These are phyloP conservation scores for Brettanomyces bruxellensis DNA, from an alignment of 805 yeast species.

Conservation along the genomic window DNA sequence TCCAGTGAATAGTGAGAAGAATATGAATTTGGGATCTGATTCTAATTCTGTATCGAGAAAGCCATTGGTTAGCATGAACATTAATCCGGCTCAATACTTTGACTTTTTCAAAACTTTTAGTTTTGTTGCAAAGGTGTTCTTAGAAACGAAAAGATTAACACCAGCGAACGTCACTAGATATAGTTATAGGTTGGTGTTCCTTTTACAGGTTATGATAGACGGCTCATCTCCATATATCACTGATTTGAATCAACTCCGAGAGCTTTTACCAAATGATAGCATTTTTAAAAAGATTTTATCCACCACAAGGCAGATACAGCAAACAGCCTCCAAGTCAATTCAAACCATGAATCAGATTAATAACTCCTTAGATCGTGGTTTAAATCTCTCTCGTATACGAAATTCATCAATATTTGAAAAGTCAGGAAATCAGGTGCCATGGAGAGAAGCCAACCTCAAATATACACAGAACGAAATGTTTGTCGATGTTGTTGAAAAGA, in stretches of 20 bases:
- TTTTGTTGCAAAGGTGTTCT: constrained; percentile 31
- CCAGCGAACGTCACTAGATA: constrained; percentile 56
- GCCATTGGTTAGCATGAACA: background rate
- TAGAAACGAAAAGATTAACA: constrained; percentile 40
- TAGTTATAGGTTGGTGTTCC: constrained; percentile 57
- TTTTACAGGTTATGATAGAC: constrained; percentile 72
- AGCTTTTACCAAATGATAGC: constrained; percentile 58
- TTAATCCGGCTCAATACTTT: constrained; percentile 36
- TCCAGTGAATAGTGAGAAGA: background rate
- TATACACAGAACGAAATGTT: constrained; percentile 78
- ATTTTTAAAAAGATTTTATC: constrained; percentile 44
- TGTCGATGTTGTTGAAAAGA: constrained; percentile 67
- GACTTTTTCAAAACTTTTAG: constrained; percentile 32
- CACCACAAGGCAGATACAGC: constrained; percentile 26
- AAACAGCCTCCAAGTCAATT: constrained; percentile 23
- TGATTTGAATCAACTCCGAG: constrained; percentile 62
- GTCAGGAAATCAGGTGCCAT: constrained; percentile 43
- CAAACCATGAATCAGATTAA: constrained; percentile 17
- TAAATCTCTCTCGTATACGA: constrained; percentile 1
- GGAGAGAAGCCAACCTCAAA: constrained; percentile 69
- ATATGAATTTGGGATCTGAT: background rate
- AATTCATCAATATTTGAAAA: constrained; percentile 22
- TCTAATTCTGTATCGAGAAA: background rate
- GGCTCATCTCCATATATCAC: constrained; percentile 66
- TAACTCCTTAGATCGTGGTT: constrained; percentile 3